phyloP scores from a whole-genome alignment of 2,329 filamentous ascomycete species.

The Phaeosphaeriaceae sp. region DNA sequence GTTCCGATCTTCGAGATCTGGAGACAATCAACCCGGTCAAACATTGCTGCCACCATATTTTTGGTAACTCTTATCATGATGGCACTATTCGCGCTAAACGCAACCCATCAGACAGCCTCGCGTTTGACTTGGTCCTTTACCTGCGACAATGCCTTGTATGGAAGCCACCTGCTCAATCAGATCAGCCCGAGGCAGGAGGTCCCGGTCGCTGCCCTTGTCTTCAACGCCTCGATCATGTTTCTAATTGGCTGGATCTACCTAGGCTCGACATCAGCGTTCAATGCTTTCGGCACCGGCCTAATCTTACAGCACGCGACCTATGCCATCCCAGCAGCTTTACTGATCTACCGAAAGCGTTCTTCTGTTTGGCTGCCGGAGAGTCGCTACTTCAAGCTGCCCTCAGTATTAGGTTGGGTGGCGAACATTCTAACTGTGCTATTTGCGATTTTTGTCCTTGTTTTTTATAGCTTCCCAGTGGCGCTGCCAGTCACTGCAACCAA shows the following conservation, averaged over 20 bases:
- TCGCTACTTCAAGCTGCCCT: constrained; percentile 24
- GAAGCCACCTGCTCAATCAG: constrained; percentile 17
- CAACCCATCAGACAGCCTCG: constrained; percentile 22
- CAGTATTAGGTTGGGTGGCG: constrained; percentile 30
- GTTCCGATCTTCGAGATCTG: constrained; percentile 24
- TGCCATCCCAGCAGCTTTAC: constrained; percentile 34
- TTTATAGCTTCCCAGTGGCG: constrained; percentile 40
- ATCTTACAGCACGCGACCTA: constrained; percentile 34
- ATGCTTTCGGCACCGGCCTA: constrained; percentile 23
- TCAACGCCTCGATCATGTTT: constrained; percentile 23
- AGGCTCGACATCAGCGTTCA: constrained; percentile 24
- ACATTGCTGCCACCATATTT: constrained; percentile 18
- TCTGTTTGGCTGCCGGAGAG: constrained; percentile 20
- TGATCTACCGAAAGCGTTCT: constrained; percentile 35
- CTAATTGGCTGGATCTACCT: constrained; percentile 27
- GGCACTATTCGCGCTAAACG: constrained; percentile 17
- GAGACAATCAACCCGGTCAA: constrained; percentile 22
- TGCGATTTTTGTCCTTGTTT: constrained; percentile 31
- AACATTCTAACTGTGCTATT: constrained; percentile 35
- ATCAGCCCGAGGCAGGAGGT: constrained; percentile 16
- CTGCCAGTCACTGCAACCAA: constrained; percentile 32
- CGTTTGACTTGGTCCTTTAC: constrained; percentile 25
- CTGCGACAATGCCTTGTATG: constrained; percentile 20
- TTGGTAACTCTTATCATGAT: constrained; percentile 11
- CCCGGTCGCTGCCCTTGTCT: constrained; percentile 17